Base-by-base conservation (phyloP, 1,139 yeast species). In the Torulaspora globosa region DNA sequence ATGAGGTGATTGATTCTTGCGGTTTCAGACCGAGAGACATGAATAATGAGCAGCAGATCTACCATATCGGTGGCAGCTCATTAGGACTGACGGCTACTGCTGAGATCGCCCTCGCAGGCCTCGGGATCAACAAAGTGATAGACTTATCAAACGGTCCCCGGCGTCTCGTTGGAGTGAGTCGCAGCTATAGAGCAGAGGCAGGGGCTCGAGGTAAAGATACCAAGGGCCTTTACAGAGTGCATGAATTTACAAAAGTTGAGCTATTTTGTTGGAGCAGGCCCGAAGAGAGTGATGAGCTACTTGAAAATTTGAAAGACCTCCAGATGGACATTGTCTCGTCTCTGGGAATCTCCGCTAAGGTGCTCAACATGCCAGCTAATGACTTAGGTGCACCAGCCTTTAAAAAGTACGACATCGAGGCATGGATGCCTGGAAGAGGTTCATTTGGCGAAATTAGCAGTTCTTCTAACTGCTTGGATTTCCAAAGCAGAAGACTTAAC, bases 381-480 rank as follows among this genome's bases (percentile, higher is more conserved):
- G 98, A 94, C 62, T 70, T 94, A 43, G 98, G 98, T 0, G 84
- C 96, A 0, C 96, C 98, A 1, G 98, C 98, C 0, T 79, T 75
- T 66, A 83, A 84, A 60, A 94, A 94, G 66, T 88, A 82, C 60
- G 98, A 94, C 59, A 86, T 90, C 46, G 99, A 94, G 66, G 96
- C 94, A 0, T 88, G 96, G 92, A 92, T 94, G 97, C 98, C 97
- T 0, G 97, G 98, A 1, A 78, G 97, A 57, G 88, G 88, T 1
- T 68, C 70, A 1, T 94, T 95, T 88, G 99, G 99, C 2, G 99
- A 94, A 61, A 74, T 92, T 29, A 82, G 96, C 1, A 87, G 96
- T 35, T 74, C 94, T 1, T 89, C 97, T 1, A 92, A 90, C 60
- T 94, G 99, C 66, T 79, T 90, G 2, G 97, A 90, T 57, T 94